Evolutionary conservation across 2,329 filamentous ascomycete genomes (phyloP).

Genomic region (Penicillium sp.): DNA sequence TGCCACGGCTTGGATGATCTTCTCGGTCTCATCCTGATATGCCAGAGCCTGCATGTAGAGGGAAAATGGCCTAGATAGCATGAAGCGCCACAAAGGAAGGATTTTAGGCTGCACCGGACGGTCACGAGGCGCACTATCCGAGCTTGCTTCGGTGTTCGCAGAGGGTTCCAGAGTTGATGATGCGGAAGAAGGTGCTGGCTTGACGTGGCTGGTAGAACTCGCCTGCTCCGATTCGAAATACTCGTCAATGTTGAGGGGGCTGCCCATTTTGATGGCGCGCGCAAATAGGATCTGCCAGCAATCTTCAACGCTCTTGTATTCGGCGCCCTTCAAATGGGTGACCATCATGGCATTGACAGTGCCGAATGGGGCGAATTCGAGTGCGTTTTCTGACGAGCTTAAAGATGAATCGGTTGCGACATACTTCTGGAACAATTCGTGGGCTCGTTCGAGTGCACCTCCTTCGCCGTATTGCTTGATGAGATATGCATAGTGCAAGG

Average conservation of each 20-base stretch:
- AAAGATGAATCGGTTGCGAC: conserved; percentile 15
- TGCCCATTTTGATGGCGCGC: conserved; percentile 46
- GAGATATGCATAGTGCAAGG: conserved; percentile 52
- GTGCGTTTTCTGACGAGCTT: conserved; percentile 8
- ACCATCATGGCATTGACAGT: conserved; percentile 65
- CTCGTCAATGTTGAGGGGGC: conserved; percentile 30
- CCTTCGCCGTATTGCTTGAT: conserved; percentile 52
- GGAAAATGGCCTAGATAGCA: conserved; percentile 47
- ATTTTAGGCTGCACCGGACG: not conserved
- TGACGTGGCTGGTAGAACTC: not conserved
- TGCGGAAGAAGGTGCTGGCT: not conserved
- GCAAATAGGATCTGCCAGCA: conserved; percentile 62
- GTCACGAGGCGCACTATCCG: not conserved
- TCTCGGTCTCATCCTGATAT: conserved; percentile 50
- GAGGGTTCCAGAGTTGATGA: not conserved
- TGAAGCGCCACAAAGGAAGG: conserved; percentile 41
- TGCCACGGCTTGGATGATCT: conserved; percentile 50
- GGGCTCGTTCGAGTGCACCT: conserved; percentile 46
- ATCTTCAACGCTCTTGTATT: conserved; percentile 57
- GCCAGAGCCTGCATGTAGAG: conserved; percentile 51
- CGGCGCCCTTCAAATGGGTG: conserved; percentile 54
- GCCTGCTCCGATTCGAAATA: conserved; percentile 1
- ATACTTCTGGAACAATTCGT: conserved; percentile 55
- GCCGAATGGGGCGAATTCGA: conserved; percentile 46
- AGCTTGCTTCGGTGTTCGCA: not conserved